Conservation (phyloP, 2,329 filamentous ascomycete genomes). For the Ascochyta viciae-villosae region DNA sequence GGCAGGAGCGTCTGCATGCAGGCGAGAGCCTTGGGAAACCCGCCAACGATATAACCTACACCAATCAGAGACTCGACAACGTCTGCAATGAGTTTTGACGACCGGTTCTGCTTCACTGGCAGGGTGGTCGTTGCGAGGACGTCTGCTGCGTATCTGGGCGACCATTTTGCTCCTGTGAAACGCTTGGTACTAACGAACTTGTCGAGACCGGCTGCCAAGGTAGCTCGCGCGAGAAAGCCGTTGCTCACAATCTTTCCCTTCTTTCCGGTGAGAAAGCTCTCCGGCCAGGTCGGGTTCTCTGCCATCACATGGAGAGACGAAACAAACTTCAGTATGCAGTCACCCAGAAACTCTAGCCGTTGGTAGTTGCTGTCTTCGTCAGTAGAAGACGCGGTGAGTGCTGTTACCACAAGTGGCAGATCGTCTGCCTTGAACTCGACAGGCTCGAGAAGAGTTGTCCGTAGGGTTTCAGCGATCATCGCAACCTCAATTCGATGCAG, state of each 20-base stretch:
- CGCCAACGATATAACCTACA: constrained; percentile 73
- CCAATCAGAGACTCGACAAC: constrained; percentile 87
- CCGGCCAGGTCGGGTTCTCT: constrained; percentile 71
- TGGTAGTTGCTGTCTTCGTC: constrained; percentile 74
- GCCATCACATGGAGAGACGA: constrained; percentile 70
- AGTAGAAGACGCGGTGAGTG: constrained; percentile 72
- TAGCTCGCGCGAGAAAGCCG: constrained; percentile 70
- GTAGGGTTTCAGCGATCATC: constrained; percentile 68
- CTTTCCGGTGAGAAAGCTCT: constrained; percentile 73
- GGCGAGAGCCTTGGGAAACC: constrained; percentile 65
- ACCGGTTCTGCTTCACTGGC: constrained; percentile 55
- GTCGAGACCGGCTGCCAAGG: constrained; percentile 70
- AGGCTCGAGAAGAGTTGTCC: constrained; percentile 59
- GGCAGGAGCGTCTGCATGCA: constrained; percentile 72
- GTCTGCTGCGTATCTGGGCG: constrained; percentile 65
- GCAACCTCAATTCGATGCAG: constrained; percentile 71
- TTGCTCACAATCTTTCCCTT: constrained; percentile 80
- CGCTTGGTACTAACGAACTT: constrained; percentile 72
- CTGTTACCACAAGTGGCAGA: constrained; percentile 66
- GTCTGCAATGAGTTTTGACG: constrained; percentile 84
- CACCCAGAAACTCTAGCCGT: constrained; percentile 84
- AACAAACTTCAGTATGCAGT: constrained; percentile 79
- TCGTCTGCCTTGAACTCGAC: constrained; percentile 59
- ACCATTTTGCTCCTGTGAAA: constrained; percentile 78
- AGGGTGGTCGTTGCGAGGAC: constrained; percentile 32